Evolutionary conservation across 2,329 filamentous ascomycete genomes (phyloP), one percentile per base, ranked within the genome.

Genomic region (Tolypocladium nubicola): DNA sequence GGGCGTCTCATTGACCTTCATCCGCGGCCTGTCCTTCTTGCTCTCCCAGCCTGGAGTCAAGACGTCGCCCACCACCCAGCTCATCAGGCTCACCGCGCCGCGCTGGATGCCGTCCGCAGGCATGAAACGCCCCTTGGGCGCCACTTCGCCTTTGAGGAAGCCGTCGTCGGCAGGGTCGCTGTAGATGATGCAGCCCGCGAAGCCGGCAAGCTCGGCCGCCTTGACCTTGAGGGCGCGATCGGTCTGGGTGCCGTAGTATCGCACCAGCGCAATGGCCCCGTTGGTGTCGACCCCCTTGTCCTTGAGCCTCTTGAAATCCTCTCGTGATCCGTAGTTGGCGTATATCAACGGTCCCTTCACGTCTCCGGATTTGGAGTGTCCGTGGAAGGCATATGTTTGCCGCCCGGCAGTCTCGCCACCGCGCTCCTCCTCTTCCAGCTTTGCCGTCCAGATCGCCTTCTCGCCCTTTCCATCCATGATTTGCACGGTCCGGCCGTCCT

Each of bases 111-210:
- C 88, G 66, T 94, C 90, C 1, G 81, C 79, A 0, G 92, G 90
- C 82, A 93, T 87, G 71, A 80, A 95, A 30, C 85, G 83, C 40
- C 91, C 92, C 30, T 88, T 77, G 0, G 93, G 92, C 62, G 86
- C 91, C 0, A 83, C 79, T 1, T 84, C 77, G 4, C 91, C 92
- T 62, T 83, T 82, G 35, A 82, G 71, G 65, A 92, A 94, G 1
- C 91, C 91, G 67, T 96, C 88, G 54, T 97, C 88, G 1, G 81
- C 79, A 0, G 93, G 93, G 68, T 97, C 94, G 55, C 87, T 96
- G 75, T 97, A 99, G 58, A 96, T 89, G 57, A 99, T 82, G 65
- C 90, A 95, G 16, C 93, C 94, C 2, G 80, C 84, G 61, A 91
- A 94, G 1, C 94, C 94, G 16, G 88, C 89, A 64, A 90, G 70